phyloP scores from a whole-genome alignment of 2,329 filamentous ascomycete genomes.

The Calycina herbarum region DNA sequence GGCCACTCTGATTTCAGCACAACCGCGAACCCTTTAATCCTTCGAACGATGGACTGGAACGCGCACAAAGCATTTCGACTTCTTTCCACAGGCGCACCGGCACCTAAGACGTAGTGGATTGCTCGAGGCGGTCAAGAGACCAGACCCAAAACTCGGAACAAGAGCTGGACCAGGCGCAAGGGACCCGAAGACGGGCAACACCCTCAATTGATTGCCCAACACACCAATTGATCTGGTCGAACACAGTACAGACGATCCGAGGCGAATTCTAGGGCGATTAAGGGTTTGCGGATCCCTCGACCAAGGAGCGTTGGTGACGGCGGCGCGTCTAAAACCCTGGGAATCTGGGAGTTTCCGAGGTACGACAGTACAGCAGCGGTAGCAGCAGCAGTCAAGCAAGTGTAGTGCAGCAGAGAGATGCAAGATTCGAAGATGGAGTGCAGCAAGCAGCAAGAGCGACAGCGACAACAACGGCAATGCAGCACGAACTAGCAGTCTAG shows the following conservation, averaged over 20 bases:
- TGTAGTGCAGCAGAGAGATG: conserved; percentile 12
- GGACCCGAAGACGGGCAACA: conserved; percentile 11
- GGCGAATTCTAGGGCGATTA: conserved; percentile 13
- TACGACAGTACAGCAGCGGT: conserved; percentile 17
- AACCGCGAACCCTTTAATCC: conserved; percentile 34
- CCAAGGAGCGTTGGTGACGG: conserved; percentile 26
- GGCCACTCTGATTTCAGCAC: conserved; percentile 20
- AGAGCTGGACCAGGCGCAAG: conserved; percentile 14
- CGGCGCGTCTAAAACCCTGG: conserved; percentile 23
- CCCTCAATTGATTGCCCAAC: conserved; percentile 24
- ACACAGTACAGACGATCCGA: conserved; percentile 13
- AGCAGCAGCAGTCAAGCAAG: conserved; percentile 16
- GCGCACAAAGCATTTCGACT: conserved; percentile 39
- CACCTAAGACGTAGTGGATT: conserved; percentile 28
- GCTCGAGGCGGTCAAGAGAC: conserved; percentile 27
- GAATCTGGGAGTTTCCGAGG: conserved; percentile 10
- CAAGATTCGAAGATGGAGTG: conserved; percentile 14
- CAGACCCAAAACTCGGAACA: conserved; percentile 12
- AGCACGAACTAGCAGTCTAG: conserved; percentile 6
- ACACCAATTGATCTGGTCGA: conserved; percentile 15
- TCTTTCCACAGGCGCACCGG: conserved; percentile 27
- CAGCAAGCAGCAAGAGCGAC: neutral
- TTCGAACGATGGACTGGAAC: conserved; percentile 33
- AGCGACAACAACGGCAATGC: neutral
- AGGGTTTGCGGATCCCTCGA: conserved; percentile 23